Percentiles rank a stretch among this genome's conserved stretches.
Conservation (phyloP, 192 early-diverging fungal species). For the Linnemannia elongata region DNA sequence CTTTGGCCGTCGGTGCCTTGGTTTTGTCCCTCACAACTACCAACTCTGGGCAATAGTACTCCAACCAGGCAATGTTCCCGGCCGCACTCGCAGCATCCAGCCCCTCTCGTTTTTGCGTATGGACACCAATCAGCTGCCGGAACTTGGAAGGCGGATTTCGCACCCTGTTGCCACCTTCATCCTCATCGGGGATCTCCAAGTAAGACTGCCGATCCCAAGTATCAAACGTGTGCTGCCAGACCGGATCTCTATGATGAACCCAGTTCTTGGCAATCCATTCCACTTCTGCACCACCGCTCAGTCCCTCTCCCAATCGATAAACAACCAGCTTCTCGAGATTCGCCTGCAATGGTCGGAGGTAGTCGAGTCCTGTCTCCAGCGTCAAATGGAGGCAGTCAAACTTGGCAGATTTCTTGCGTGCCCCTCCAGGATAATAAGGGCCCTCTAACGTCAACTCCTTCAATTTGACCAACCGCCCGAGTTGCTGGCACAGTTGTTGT, state of each 20-base stretch:
- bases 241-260: background rate
- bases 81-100: background rate
- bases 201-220: background rate
- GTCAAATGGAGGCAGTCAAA: constrained; percentile 18
- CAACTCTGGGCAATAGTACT: background rate
- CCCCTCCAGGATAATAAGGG: background rate
- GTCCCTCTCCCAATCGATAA: background rate
- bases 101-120: background rate
- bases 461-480: constrained; percentile 14
- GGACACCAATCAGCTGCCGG: background rate
- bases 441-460: constrained; percentile 12
- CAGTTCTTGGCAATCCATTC: constrained; percentile 9
- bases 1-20: background rate
- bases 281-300: background rate
- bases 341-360: constrained; percentile 6
- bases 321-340: constrained; percentile 7
- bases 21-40: background rate
- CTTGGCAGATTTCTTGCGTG: background rate
- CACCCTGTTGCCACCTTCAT: background rate
- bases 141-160: background rate
- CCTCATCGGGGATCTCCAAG: background rate
- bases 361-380: constrained; percentile 16
- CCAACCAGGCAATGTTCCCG: background rate
- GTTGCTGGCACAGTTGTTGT: constrained; percentile 9
- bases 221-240: background rate